These are phyloP conservation scores for Helianthus tuberosus DNA, from an alignment of 129 eudicot species.

Conservation along the genomic window DNA sequence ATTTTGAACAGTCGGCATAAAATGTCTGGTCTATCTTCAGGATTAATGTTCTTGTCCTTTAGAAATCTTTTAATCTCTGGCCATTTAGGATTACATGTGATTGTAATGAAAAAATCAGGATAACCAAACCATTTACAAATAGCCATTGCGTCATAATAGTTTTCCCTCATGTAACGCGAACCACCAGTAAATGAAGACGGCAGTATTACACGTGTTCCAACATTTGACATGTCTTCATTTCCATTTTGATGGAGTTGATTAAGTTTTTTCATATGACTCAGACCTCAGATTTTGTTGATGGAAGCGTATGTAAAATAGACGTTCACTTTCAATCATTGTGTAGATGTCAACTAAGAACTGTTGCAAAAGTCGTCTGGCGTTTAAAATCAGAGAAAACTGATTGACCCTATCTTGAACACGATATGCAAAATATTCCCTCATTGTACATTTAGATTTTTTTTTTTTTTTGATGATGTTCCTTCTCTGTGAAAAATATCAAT, in stretches of 20 bases:
- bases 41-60: not conserved
- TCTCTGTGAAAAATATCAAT: not conserved
- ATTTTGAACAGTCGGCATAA: not conserved
- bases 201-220: not conserved
- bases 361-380: not conserved
- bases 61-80: not conserved
- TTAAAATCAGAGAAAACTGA: not conserved
- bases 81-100: conserved; percentile 6
- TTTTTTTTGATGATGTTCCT: too few relatives aligned
- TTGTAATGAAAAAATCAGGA: not conserved
- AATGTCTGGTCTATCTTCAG: not conserved
- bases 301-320: not conserved
- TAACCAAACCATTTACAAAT: conserved; percentile 7
- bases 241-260: not conserved
- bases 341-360: not conserved
- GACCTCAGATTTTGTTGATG: not conserved
- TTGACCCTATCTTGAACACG: not conserved
- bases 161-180: conserved; percentile 1
- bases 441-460: not conserved
- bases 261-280: too few relatives aligned
- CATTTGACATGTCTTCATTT: too few relatives aligned
- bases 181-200: conserved; percentile 23
- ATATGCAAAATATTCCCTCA: conserved; percentile 4
- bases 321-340: not conserved
- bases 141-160: conserved; percentile 22